phyloP scores from a whole-genome alignment of 176 grass and related monocot species.

The Eleusine indica region DNA sequence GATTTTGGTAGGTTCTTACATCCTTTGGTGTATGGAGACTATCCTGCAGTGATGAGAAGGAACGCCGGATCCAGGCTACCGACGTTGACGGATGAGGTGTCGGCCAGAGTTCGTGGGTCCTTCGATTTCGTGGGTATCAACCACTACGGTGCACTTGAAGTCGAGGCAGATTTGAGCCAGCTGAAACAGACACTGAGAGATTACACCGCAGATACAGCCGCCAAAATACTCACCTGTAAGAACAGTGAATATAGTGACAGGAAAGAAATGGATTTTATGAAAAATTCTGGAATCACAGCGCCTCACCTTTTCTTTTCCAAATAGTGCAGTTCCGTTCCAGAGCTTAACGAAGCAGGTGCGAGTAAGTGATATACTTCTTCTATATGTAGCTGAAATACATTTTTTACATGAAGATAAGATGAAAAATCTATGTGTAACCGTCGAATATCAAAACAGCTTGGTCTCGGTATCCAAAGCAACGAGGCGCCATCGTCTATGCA shows the following conservation, averaged over 20 bases:
- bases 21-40: conserved; percentile 60
- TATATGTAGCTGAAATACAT: background rate
- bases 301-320: background rate
- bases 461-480: background rate
- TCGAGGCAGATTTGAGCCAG: conserved; percentile 29
- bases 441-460: too few species aligned
- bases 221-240: conserved; percentile 1
- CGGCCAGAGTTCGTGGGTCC: conserved; percentile 39
- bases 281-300: background rate
- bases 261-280: background rate
- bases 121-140: conserved; percentile 67
- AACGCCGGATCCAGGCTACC: conserved; percentile 40
- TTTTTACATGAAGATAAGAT: background rate
- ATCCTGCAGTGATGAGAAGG: conserved; percentile 59
- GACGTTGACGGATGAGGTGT: conserved; percentile 40
- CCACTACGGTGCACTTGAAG: conserved; percentile 44
- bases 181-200: conserved; percentile 29
- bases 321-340: background rate
- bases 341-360: background rate
- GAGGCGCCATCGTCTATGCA: conserved; percentile 46
- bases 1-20: conserved; percentile 47
- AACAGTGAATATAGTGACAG: too few species aligned
- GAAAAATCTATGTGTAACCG: background rate
- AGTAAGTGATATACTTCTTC: background rate
- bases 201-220: conserved; percentile 39